A percentile compares a stretch with the other conserved stretches of the same genome.
These are phyloP conservation scores for Kwoniella shandongensis DNA, from an alignment of 768 basidiomycete species.

Conservation along the genomic window DNA sequence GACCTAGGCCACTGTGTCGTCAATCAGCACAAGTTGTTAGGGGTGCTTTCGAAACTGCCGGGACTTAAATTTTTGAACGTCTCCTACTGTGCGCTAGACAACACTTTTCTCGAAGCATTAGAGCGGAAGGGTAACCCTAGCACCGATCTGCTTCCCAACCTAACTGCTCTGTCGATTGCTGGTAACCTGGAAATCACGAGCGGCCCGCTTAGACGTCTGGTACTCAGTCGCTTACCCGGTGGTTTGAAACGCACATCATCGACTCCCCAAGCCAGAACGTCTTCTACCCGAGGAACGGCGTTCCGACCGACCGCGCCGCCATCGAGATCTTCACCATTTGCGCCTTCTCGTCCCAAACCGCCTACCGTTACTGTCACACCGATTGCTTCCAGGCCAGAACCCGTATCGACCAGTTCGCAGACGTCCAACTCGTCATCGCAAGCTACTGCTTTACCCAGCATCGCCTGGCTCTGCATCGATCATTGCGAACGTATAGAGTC, in stretches of 20 bases:
- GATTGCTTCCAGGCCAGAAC: background rate
- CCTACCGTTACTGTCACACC: background rate
- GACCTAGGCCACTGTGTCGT: slow-evolving; percentile 28
- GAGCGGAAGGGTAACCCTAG: background rate
- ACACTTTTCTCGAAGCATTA: slow-evolving; percentile 27
- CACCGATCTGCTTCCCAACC: slow-evolving; percentile 10
- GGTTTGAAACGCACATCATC: background rate
- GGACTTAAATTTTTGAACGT: slow-evolving; percentile 35
- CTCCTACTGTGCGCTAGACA: slow-evolving; percentile 25
- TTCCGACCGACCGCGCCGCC: slow-evolving; percentile 12
- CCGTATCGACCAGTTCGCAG: background rate
- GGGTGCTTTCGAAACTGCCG: slow-evolving; percentile 15
- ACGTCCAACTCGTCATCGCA: background rate
- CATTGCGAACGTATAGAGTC: slow-evolving; percentile 38
- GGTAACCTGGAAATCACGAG: slow-evolving; percentile 16
- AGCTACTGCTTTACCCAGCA: slow-evolving; percentile 3
- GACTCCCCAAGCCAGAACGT: background rate
- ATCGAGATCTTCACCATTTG: background rate
- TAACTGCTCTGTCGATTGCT: slow-evolving; percentile 21
- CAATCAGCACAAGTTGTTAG: slow-evolving; percentile 4
- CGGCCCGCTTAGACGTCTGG: slow-evolving; percentile 9
- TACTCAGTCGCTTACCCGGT: slow-evolving; percentile 5
- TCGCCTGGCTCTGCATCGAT: slow-evolving; percentile 44
- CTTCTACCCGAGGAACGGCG: background rate
- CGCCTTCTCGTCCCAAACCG: background rate